phyloP scores from a whole-genome alignment of 345 rosid species.

The Moricandia moricandioides region DNA sequence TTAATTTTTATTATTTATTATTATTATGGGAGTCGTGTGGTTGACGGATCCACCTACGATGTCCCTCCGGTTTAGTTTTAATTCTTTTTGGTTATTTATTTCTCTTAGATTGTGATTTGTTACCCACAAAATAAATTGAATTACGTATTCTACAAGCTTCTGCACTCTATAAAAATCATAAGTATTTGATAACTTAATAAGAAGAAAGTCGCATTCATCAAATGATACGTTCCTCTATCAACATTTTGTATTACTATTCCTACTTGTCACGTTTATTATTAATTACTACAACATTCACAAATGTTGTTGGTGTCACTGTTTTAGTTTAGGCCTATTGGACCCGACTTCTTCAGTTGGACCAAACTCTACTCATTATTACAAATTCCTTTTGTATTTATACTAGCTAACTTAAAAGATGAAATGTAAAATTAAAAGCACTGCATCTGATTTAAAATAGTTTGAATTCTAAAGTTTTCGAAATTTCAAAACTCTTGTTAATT shows the following conservation, averaged over 20 bases:
- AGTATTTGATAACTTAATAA: not conserved
- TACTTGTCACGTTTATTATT: not conserved
- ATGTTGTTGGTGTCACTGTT: not conserved
- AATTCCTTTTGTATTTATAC: not conserved
- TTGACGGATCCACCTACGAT: constrained; percentile 45
- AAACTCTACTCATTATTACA: not conserved
- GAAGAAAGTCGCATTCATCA: constrained; percentile 1
- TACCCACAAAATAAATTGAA: not conserved
- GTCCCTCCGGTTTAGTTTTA: constrained; percentile 8
- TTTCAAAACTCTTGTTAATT: constrained; percentile 16
- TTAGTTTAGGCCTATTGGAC: not conserved
- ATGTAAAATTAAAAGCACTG: not conserved
- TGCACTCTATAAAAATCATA: not conserved
- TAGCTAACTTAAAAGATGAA: not conserved
- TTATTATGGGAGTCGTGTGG: constrained; percentile 46
- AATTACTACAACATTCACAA: not conserved
- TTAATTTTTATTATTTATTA: not conserved
- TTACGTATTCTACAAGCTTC: constrained; percentile 2
- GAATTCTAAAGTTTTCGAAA: not conserved
- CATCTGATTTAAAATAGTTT: constrained; percentile 10
- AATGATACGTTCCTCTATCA: constrained; percentile 5
- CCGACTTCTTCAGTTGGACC: not conserved
- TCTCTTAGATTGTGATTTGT: constrained; percentile 9
- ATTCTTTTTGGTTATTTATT: not conserved
- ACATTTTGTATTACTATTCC: not conserved